Evolutionary conservation across 2,329 filamentous ascomycete genomes (phyloP).

Genomic region (Colletotrichum limetticola): DNA sequence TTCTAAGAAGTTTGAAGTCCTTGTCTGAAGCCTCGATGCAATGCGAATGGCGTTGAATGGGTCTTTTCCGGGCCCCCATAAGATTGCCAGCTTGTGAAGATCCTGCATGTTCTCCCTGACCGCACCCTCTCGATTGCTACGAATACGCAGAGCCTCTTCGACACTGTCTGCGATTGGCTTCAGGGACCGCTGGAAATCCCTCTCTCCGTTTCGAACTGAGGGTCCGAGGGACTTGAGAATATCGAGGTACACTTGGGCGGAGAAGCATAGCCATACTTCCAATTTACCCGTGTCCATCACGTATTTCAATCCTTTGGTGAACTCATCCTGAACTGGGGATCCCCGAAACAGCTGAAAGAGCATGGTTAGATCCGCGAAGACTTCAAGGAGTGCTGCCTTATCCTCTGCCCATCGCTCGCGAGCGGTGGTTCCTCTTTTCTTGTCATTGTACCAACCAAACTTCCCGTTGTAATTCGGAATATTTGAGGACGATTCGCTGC

Average conservation of each 20-base stretch:
- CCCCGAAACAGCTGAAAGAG: conserved; percentile 10
- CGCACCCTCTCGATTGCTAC: background rate
- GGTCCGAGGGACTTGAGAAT: conserved; percentile 33
- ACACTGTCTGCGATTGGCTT: background rate
- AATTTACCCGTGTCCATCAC: background rate
- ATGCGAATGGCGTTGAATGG: background rate
- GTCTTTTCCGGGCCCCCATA: conserved; percentile 35
- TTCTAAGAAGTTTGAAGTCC: conserved; percentile 36
- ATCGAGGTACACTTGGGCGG: conserved; percentile 36
- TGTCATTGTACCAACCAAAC: conserved; percentile 37
- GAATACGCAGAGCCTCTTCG: background rate
- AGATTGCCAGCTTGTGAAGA: conserved; percentile 11
- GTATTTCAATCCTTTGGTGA: conserved; percentile 29
- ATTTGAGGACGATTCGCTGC: background rate
- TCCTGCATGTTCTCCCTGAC: background rate
- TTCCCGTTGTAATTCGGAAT: conserved; percentile 35
- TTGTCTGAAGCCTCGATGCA: background rate
- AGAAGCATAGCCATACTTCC: conserved; percentile 36
- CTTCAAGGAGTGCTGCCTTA: conserved; percentile 27
- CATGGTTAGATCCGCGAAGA: conserved; percentile 30
- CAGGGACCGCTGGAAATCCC: background rate
- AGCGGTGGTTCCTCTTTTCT: background rate
- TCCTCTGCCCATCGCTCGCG: conserved; percentile 31
- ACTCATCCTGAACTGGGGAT: conserved; percentile 37
- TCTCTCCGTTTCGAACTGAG: background rate